phyloP scores from a whole-genome alignment of 2,329 filamentous ascomycete genomes.

The Phoma sp. region DNA sequence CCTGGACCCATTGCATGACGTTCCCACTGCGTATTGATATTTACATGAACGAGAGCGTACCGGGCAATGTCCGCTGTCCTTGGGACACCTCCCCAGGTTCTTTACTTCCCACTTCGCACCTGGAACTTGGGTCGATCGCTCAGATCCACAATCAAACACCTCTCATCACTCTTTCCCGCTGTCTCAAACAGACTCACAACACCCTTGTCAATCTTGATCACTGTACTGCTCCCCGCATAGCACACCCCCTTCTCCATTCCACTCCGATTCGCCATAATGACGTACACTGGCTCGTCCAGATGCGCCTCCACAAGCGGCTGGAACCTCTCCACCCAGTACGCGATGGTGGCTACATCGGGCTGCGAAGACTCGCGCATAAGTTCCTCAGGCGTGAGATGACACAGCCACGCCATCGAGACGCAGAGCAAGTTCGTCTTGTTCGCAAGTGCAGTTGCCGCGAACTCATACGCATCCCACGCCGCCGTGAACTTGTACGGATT shows the following conservation, averaged over 20 bases:
- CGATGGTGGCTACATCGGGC: slow-evolving; percentile 74
- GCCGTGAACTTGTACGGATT: slow-evolving; percentile 68
- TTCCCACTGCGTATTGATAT: too few relatives aligned
- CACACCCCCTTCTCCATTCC: slow-evolving; percentile 69
- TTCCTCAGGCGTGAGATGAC: slow-evolving; percentile 58
- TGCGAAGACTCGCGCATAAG: slow-evolving; percentile 54
- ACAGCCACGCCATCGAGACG: slow-evolving; percentile 80
- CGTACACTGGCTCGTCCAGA: slow-evolving; percentile 61
- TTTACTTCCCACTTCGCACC: slow-evolving; percentile 34
- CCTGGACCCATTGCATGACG: too few relatives aligned
- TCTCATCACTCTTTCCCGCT: slow-evolving; percentile 72
- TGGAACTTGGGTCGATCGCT: slow-evolving; percentile 47
- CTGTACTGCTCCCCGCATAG: slow-evolving; percentile 76
- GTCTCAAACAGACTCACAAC: slow-evolving; percentile 73
- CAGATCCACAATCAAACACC: slow-evolving; percentile 72
- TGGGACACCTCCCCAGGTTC: background rate
- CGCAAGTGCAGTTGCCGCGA: slow-evolving; percentile 62
- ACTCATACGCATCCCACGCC: slow-evolving; percentile 65
- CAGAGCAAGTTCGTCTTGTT: slow-evolving; percentile 67
- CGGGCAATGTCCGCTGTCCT: too few relatives aligned
- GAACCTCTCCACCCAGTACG: slow-evolving; percentile 76
- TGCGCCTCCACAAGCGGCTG: slow-evolving; percentile 60
- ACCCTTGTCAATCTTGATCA: slow-evolving; percentile 69
- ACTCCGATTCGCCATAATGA: slow-evolving; percentile 74
- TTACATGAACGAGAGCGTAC: too few relatives aligned